phyloP scores from a whole-genome alignment of 78 protist genomes.

The Capsaspora owczarzaki region DNA sequence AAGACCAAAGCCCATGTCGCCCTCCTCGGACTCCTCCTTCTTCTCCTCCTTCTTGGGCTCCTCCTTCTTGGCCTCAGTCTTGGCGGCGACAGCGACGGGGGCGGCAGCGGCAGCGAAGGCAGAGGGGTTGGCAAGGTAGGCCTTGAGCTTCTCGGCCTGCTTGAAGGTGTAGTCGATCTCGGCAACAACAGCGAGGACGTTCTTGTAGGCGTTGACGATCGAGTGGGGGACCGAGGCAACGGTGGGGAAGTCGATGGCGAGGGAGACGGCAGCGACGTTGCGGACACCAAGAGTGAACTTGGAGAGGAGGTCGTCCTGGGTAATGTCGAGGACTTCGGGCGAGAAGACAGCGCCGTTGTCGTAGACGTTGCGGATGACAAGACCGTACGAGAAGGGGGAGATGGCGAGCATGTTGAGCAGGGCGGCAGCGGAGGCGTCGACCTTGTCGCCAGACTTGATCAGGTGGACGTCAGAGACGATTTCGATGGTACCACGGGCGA shows the following conservation, averaged over 20 bases:
- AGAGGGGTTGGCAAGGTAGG: slow-evolving; percentile 27
- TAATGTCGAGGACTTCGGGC: slow-evolving; percentile 80
- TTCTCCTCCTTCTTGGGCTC: neutral
- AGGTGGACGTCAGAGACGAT: slow-evolving; percentile 81
- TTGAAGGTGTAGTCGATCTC: slow-evolving; percentile 77
- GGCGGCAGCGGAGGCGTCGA: slow-evolving; percentile 92
- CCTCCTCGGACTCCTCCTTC: slow-evolving; percentile 23
- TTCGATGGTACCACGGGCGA: slow-evolving; percentile 92
- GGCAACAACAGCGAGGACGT: slow-evolving; percentile 84
- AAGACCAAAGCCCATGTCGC: slow-evolving; percentile 22
- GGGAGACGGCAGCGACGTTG: slow-evolving; percentile 84
- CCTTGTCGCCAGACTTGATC: slow-evolving; percentile 83
- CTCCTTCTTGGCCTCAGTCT: slow-evolving; percentile 7
- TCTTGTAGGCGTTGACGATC: slow-evolving; percentile 86
- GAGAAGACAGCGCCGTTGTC: slow-evolving; percentile 85
- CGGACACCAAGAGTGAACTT: slow-evolving; percentile 52
- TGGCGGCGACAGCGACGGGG: slow-evolving; percentile 30
- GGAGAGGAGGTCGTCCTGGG: slow-evolving; percentile 66
- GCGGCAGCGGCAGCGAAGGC: slow-evolving; percentile 36
- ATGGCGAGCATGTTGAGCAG: slow-evolving; percentile 94
- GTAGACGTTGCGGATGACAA: slow-evolving; percentile 65
- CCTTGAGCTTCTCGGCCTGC: slow-evolving; percentile 47
- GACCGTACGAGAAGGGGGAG: slow-evolving; percentile 95
- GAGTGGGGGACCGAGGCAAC: slow-evolving; percentile 89
- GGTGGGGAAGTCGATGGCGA: slow-evolving; percentile 82